Conservation (phyloP, 257 asterid species). For the Solanum corneliomulleri region DNA sequence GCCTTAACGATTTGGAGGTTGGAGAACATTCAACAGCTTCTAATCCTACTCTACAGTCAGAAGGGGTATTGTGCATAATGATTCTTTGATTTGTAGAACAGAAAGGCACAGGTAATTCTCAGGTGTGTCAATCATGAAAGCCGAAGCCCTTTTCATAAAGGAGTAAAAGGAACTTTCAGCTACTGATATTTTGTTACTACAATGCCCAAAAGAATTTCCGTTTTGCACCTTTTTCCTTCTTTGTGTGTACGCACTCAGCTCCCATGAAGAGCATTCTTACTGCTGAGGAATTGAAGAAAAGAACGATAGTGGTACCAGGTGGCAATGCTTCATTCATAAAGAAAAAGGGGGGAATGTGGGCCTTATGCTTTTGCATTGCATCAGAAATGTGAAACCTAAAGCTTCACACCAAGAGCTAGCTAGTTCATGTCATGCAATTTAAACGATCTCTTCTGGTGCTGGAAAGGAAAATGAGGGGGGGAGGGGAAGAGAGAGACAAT, state of each 20-base stretch:
- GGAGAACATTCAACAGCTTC: not conserved
- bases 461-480: not conserved
- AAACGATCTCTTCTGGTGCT: not conserved
- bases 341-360: not conserved
- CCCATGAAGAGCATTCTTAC: not conserved
- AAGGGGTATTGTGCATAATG: not conserved
- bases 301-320: not conserved
- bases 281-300: not conserved
- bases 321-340: not conserved
- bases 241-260: not conserved
- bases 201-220: not conserved
- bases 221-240: not conserved
- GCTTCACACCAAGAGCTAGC: not conserved
- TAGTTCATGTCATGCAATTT: not conserved
- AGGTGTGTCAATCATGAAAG: not conserved
- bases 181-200: not conserved
- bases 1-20: not conserved
- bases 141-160: not conserved
- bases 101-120: not conserved
- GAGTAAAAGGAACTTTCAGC: not conserved
- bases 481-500: not conserved
- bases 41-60: not conserved
- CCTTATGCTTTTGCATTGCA: not conserved
- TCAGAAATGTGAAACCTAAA: not conserved
- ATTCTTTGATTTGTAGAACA: not conserved